Evolutionary conservation across 169 alveolate species (phyloP).

Genomic region (Eimeria falciformis): DNA sequence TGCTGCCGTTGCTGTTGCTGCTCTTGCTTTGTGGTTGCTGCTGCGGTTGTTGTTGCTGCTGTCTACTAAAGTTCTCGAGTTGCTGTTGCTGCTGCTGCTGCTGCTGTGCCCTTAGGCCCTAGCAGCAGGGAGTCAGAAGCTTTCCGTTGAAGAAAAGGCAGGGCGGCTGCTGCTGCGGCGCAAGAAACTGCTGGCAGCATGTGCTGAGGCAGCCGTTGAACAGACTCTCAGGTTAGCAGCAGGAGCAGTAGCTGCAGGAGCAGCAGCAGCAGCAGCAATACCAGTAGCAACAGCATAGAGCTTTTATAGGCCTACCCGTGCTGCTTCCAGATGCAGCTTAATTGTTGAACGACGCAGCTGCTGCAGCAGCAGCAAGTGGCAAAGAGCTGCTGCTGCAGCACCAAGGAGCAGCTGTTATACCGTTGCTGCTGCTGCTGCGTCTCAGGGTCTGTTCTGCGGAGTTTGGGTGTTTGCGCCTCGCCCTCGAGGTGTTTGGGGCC

Average conservation of each 20-base stretch:
- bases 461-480: neutral
- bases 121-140: neutral
- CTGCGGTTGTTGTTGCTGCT: too few relatives aligned
- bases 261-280: conserved; percentile 20
- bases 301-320: neutral
- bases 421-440: conserved; percentile 36
- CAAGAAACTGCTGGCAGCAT: conserved; percentile 8
- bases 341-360: too few relatives aligned
- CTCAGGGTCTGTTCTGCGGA: conserved; percentile 38
- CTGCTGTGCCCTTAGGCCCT: too few relatives aligned
- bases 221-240: conserved; percentile 22
- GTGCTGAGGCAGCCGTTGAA: conserved; percentile 25
- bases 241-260: conserved; percentile 14
- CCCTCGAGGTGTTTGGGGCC: neutral
- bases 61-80: too few relatives aligned
- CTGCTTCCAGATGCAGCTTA: too few relatives aligned
- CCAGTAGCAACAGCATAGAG: neutral
- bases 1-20: neutral
- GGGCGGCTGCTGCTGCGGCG: conserved; percentile 37
- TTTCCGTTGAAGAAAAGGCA: neutral
- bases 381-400: conserved; percentile 13
- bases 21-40: neutral
- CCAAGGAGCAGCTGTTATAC: neutral
- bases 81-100: too few relatives aligned
- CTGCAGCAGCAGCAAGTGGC: neutral